Evolutionary conservation across 345 rosid genomes (phyloP).

Genomic region (Citrus unshiu): DNA sequence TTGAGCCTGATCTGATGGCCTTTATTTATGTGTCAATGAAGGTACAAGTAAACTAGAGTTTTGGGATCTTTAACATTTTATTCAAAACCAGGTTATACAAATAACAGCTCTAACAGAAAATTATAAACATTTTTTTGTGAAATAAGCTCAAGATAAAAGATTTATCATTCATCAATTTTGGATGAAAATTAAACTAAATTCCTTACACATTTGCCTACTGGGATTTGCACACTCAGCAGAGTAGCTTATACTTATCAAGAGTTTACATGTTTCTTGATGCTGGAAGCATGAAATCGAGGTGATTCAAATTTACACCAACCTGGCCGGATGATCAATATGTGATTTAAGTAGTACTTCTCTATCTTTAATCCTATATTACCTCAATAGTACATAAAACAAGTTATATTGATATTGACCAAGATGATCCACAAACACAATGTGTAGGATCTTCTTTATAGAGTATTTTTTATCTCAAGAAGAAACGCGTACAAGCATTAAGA

Average conservation of each 20-base stretch:
- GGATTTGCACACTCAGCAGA: neutral
- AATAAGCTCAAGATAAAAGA: neutral
- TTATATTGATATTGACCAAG: neutral
- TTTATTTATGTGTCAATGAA: neutral
- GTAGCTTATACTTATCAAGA: neutral
- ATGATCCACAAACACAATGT: neutral
- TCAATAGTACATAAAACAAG: neutral
- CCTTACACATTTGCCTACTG: neutral
- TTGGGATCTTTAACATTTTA: neutral
- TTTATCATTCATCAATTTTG: neutral
- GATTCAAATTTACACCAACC: neutral
- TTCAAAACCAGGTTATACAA: neutral
- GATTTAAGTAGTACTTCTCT: neutral
- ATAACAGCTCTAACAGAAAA: neutral
- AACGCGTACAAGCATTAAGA: neutral
- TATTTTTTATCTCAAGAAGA: neutral
- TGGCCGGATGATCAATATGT: neutral
- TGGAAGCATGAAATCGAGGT: neutral
- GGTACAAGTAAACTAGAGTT: neutral
- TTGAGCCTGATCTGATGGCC: neutral
- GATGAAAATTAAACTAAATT: neutral
- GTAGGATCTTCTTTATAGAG: neutral
- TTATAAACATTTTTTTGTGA: neutral
- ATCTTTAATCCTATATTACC: neutral
- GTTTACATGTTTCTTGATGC: neutral